phyloP scores from a whole-genome alignment of 73 alveolate species.

The Paramecium octaurelia region DNA sequence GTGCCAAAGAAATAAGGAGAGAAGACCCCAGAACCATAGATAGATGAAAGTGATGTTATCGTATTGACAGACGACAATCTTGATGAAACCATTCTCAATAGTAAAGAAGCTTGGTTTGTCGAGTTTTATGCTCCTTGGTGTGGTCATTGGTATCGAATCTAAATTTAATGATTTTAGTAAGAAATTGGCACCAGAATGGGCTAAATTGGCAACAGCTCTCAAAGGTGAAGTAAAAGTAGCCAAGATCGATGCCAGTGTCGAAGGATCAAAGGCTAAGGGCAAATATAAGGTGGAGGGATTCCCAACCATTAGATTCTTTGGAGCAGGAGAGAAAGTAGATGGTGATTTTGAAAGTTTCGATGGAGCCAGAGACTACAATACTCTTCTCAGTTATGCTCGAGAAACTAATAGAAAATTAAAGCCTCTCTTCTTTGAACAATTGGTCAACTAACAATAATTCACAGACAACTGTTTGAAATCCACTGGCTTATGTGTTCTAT shows the following conservation, averaged over 20 bases:
- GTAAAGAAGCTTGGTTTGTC: conserved; percentile 71
- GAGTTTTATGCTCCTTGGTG: conserved; percentile 69
- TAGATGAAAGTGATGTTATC: conserved; percentile 69
- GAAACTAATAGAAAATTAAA: conserved; percentile 40
- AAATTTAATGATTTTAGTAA: conserved; percentile 52
- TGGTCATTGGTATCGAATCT: conserved; percentile 47
- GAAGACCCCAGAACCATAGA: conserved; percentile 37
- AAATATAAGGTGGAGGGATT: conserved; percentile 74
- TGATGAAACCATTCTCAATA: conserved; percentile 65
- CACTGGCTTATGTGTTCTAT: conserved; percentile 69
- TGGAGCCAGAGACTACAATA: conserved; percentile 41
- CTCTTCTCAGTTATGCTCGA: conserved; percentile 28
- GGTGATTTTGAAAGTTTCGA: conserved; percentile 23
- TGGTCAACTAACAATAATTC: not conserved
- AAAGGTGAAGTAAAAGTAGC: conserved; percentile 89
- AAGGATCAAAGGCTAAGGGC: conserved; percentile 62
- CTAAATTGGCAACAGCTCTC: conserved; percentile 82
- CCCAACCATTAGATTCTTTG: conserved; percentile 77
- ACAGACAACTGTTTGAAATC: not conserved
- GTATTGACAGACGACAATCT: conserved; percentile 77
- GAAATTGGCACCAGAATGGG: conserved; percentile 90
- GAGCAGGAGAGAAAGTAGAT: conserved; percentile 67
- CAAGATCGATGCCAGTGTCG: conserved; percentile 86
- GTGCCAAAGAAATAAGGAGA: conserved; percentile 36
- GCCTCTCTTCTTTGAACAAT: not conserved